These are phyloP conservation scores for Rhodofomes roseus DNA, from an alignment of 1,284 basidiomycete genomes.

Conservation along the genomic window DNA sequence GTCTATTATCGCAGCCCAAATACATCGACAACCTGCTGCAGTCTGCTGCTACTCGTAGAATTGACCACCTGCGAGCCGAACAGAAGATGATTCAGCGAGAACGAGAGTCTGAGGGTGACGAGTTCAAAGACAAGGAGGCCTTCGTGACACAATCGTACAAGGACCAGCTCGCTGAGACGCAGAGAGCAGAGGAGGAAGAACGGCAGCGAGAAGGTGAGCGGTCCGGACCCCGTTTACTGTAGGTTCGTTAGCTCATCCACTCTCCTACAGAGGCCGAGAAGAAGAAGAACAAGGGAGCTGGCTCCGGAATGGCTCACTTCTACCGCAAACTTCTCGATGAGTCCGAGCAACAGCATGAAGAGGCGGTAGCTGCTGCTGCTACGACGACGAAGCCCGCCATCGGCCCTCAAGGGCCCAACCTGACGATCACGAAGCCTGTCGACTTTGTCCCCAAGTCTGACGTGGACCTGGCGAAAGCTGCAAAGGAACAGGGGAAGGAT, in stretches of 20 bases:
- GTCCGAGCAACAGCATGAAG: constrained; percentile 78
- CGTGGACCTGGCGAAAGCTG: constrained; percentile 64
- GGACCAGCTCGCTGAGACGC: constrained; percentile 91
- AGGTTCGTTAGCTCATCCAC: not conserved
- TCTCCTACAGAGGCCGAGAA: constrained; percentile 50
- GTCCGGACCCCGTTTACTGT: not conserved
- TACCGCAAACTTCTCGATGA: constrained; percentile 83
- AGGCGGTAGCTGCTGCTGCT: constrained; percentile 67
- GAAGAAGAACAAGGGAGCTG: constrained; percentile 54
- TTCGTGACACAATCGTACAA: constrained; percentile 99
- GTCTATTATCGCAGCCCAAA: constrained; percentile 73
- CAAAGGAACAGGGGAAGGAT: constrained; percentile 73
- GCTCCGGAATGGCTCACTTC: constrained; percentile 82
- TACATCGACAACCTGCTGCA: constrained; percentile 83
- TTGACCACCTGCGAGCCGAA: constrained; percentile 93
- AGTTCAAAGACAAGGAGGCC: constrained; percentile 91
- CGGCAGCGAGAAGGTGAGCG: constrained; percentile 76
- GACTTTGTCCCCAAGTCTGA: constrained; percentile 62
- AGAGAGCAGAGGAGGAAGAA: constrained; percentile 90
- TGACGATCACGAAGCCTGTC: constrained; percentile 70
- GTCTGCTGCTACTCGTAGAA: constrained; percentile 82
- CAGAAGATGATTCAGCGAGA: constrained; percentile 97
- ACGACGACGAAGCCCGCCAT: constrained; percentile 52
- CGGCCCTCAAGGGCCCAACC: constrained; percentile 62
- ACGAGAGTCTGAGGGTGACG: constrained; percentile 89